Conservation (phyloP, 495 filamentous ascomycete species). For the Neurospora terricola region DNA sequence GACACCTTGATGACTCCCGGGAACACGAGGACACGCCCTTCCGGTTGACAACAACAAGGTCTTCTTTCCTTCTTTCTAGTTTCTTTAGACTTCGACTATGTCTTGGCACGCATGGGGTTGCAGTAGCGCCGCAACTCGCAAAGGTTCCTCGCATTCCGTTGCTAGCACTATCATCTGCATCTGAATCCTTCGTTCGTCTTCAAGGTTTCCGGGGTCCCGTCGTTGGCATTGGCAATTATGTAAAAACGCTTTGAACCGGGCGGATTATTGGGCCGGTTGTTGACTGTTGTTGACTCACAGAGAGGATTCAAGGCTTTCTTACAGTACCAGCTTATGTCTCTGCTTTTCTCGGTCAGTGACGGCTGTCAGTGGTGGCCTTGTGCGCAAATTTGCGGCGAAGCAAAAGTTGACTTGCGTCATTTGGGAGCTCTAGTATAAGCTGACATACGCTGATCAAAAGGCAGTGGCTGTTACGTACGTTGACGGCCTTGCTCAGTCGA, state of each 20-base stretch:
- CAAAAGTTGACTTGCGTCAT: not conserved
- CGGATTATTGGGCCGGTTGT: not conserved
- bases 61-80: not conserved
- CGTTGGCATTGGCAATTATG: not conserved
- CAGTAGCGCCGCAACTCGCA: not conserved
- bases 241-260: not conserved
- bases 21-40: not conserved
- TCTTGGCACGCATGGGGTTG: not conserved
- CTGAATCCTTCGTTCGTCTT: not conserved
- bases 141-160: not conserved
- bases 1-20: not conserved
- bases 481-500: not conserved
- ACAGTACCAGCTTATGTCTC: not conserved
- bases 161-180: not conserved
- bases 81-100: not conserved
- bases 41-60: not conserved
- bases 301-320: not conserved
- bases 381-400: not conserved
- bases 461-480: not conserved
- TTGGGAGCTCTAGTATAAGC: not conserved
- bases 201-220: not conserved
- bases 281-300: not conserved
- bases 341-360: not conserved
- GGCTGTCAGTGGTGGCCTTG: not conserved
- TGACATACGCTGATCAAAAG: not conserved